Base-by-base conservation (phyloP, 1,284 basidiomycete genomes). In the Flammula alnicola region DNA sequence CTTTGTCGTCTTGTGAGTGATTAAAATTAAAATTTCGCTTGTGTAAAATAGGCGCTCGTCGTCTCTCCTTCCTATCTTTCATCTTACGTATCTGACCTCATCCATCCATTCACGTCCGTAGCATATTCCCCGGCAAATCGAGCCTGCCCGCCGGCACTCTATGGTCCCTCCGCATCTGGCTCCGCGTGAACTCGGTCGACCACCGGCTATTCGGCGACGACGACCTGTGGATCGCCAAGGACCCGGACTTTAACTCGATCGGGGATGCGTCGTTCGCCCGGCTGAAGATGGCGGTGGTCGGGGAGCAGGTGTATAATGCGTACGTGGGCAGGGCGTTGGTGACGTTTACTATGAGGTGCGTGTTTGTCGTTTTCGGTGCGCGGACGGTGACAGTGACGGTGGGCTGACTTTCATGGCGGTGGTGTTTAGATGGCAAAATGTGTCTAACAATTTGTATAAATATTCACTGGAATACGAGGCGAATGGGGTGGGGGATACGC, bases 391-490 rank as follows among this genome's bases (percentile, higher is more conserved):
- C n/a, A n/a, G n/a, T n/a, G n/a, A n/a, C n/a, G n/a, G n/a, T n/a
- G n/a, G 14, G 16, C 11, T 33, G n/a, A 30, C 38, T 22, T 47
- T 36, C 33, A 9, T 26, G 7, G 22, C 14, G 4, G 12, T 19
- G 27, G 38, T 25, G 20, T 31, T 20, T 55, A 82, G 81, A 55
- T 82, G 79, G 78, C 63, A 68, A 27, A 59, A 59, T 40, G 43
- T 76, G 22, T 66, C 69, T 19, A 70, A 71, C 3, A 70, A 68
- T 10, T 32, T 76, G 20, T 83, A 80, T 50, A 69, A 69, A 29
- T 76, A 82, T 53, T 76, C 76, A 5, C 60, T 85, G 55, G 80
- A 81, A 14, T 85, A 84, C 56, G 82, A 83, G 47, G 78, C 79
- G 3, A 74, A 73, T 40, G 83, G 83, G 1, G 78, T 79, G 0